Conservation (phyloP, 345 rosid species). For the Lepidium didymum region DNA sequence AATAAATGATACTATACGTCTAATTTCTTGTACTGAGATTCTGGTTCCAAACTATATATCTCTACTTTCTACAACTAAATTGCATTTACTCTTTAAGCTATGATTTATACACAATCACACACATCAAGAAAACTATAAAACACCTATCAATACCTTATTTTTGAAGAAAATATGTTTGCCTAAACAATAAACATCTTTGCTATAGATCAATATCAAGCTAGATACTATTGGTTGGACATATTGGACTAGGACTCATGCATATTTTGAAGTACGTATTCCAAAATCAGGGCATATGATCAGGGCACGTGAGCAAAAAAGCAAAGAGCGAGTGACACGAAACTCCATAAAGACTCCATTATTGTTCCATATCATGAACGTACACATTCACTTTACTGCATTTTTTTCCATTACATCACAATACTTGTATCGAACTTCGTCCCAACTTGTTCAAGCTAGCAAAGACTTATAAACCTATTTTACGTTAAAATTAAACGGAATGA, state of each 20-base stretch:
- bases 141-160: too few species aligned
- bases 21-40: too few species aligned
- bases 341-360: conserved; percentile 36
- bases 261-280: background rate
- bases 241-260: background rate
- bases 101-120: too few species aligned
- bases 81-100: too few species aligned
- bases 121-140: too few species aligned
- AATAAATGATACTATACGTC: too few species aligned
- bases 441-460: background rate
- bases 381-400: background rate
- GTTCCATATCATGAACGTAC: conserved; percentile 4
- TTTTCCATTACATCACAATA: background rate
- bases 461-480: background rate
- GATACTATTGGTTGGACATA: background rate
- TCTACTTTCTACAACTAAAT: too few species aligned
- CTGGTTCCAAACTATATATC: too few species aligned
- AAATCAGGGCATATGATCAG: background rate
- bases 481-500: background rate
- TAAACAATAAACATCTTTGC: too few species aligned
- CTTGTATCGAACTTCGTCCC: background rate
- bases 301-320: background rate
- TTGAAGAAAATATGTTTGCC: too few species aligned
- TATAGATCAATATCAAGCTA: background rate
- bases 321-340: conserved; percentile 31